Conservation (phyloP, 2,329 filamentous ascomycete genomes). For the Coniella lustricola region DNA sequence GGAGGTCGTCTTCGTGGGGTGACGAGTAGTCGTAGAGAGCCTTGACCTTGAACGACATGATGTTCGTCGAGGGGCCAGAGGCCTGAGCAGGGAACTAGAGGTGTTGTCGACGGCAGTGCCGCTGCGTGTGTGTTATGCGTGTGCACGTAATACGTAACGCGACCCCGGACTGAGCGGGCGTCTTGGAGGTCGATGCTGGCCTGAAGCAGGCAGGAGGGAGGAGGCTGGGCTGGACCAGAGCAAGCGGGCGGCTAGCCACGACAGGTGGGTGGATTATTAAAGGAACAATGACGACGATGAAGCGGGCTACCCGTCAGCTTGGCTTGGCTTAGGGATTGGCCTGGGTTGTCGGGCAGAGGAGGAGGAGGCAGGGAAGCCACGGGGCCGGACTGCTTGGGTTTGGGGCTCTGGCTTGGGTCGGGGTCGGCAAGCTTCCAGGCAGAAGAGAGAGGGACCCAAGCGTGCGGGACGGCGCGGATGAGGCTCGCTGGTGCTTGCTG, state of each 20-base stretch:
- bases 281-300: background rate
- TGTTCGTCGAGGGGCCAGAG: slow-evolving; percentile 24
- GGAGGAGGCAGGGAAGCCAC: slow-evolving; percentile 1
- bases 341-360: too few relatives aligned
- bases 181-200: background rate
- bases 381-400: background rate
- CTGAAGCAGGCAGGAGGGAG: background rate
- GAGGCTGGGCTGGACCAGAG: too few relatives aligned
- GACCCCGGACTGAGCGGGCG: slow-evolving; percentile 1
- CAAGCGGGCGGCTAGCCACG: too few relatives aligned
- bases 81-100: slow-evolving; percentile 12
- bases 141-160: background rate
- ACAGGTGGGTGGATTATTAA: background rate
- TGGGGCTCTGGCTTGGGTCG: background rate
- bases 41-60: slow-evolving; percentile 90
- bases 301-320: slow-evolving; percentile 1
- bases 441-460: background rate
- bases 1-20: slow-evolving; percentile 88
- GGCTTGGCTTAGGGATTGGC: background rate
- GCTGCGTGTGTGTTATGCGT: background rate
- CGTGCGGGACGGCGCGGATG: slow-evolving; percentile 2
- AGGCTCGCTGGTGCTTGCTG: background rate
- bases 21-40: slow-evolving; percentile 92
- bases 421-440: background rate
- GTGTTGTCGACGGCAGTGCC: slow-evolving; percentile 4